Base-by-base conservation (phyloP, 2,329 filamentous ascomycete genomes). In the Harringtonia aguacate region DNA sequence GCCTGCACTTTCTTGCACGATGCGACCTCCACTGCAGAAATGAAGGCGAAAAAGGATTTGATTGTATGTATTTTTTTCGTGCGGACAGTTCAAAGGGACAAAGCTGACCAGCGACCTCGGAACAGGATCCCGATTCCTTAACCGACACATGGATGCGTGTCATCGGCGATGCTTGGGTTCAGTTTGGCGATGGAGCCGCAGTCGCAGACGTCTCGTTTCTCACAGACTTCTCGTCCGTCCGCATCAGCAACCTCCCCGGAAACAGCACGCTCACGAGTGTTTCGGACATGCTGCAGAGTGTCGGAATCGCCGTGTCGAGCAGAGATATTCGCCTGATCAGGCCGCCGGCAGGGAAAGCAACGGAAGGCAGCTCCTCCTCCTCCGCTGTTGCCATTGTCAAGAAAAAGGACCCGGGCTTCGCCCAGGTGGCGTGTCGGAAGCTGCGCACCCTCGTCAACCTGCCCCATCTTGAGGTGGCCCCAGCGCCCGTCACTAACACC, bases 161-260 rank as follows among this genome's bases (percentile, higher is more conserved):
- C 24, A 35, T 56, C 13, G 22, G 48, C 12, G 61, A 60, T 1
- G 57, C 55, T 4, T 48, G 56, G 45, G 58, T 54, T 2, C 36
- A 55, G 10, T 65, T 64, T 14, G 55, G 51, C 9, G 55, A 56
- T 14, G 64, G 64, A 5, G 60, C 57, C 2, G 41, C 42, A 0
- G 46, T 63, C 6, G 28, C 46, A 0, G 57, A 55, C n/a, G 44
- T 62, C 3, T 53, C 52, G 3, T 49, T 64, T 6, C 49, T 54
- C 3, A 58, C 61, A 1, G 64, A 67, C 48, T 62, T 60, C 42
- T 65, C 63, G 1, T 55, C 60, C 1, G 51, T 63, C 34, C 60
- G 56, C 5, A 54, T 66, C 36, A 52, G 43, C 20, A 48, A 52
- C 8, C 54, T 66, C 1, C 59, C 59, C 0, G 24, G 1, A 3